phyloP scores from a whole-genome alignment of 176 grass and related monocot species.

The Oryza meyeriana region DNA sequence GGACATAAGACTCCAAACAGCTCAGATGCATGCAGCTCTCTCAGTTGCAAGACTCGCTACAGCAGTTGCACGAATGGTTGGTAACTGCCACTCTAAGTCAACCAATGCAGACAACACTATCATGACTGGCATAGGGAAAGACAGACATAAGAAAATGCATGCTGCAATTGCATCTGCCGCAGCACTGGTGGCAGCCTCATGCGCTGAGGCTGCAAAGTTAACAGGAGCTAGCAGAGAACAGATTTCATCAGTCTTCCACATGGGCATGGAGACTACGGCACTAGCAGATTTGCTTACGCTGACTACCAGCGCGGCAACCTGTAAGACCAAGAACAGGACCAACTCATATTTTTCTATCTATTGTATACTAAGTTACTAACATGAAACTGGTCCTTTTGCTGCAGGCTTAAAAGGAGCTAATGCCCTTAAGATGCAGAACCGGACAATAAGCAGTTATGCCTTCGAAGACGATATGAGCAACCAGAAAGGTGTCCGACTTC shows the following conservation, averaged over 20 bases:
- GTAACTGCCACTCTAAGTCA: conserved; percentile 33
- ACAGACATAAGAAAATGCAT: conserved; percentile 30
- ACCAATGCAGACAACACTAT: conserved; percentile 9
- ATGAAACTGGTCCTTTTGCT: conserved; percentile 11
- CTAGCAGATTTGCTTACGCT: conserved; percentile 44
- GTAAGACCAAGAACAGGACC: conserved; percentile 35
- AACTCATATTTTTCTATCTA: not conserved
- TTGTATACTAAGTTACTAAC: not conserved
- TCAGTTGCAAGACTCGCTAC: conserved; percentile 55
- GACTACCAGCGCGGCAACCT: conserved; percentile 56
- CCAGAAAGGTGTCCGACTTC: conserved; percentile 35
- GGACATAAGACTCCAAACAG: conserved; percentile 32
- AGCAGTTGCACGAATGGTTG: conserved; percentile 34
- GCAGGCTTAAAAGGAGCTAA: conserved; percentile 58
- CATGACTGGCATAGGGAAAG: conserved; percentile 10
- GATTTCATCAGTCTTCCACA: conserved; percentile 48
- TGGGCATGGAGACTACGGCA: conserved; percentile 31
- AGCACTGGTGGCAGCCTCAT: conserved; percentile 46
- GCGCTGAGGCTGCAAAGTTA: conserved; percentile 54
- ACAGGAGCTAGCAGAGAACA: conserved; percentile 41
- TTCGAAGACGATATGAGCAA: conserved; percentile 32
- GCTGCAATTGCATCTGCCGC: conserved; percentile 43
- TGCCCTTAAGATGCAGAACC: conserved; percentile 37
- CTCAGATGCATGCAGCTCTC: conserved; percentile 56
- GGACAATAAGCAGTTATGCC: conserved; percentile 20